Conservation (phyloP, 2,329 filamentous ascomycete species). For the Uncinocarpus reesii region DNA sequence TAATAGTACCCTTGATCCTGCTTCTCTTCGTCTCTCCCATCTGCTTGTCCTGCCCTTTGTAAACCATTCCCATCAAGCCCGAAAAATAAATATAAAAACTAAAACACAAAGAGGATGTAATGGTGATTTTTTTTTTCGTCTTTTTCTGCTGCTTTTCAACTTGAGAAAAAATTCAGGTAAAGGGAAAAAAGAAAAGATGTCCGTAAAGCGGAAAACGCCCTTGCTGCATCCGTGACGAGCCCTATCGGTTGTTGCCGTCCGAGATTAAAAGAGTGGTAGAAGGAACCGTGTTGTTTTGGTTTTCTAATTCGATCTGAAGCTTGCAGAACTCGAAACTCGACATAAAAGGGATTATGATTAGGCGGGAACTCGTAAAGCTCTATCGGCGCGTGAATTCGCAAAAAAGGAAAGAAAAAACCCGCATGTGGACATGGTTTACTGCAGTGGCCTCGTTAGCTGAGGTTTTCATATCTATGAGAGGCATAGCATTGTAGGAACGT, state of each 20-base stretch:
- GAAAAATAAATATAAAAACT: neutral
- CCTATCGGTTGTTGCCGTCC: slow-evolving; percentile 5
- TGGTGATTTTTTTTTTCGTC: neutral
- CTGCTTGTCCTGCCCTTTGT: too few relatives aligned
- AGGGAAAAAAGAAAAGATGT: neutral
- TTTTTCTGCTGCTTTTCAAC: neutral
- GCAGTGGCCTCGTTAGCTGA: neutral
- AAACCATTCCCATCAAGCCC: neutral
- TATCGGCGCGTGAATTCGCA: neutral
- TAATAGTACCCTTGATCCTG: neutral
- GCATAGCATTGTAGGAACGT: neutral
- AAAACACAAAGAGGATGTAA: neutral
- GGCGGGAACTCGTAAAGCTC: too few relatives aligned
- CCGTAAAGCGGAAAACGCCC: neutral
- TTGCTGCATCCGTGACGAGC: neutral
- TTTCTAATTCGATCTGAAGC: neutral
- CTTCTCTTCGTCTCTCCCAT: too few relatives aligned
- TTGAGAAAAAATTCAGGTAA: neutral
- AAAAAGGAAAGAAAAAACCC: neutral
- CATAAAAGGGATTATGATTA: neutral
- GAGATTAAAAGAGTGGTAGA: neutral
- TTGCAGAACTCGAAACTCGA: slow-evolving; percentile 8
- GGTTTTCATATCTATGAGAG: neutral
- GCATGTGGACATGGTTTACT: neutral
- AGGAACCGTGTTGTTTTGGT: neutral